These are phyloP conservation scores for Nissolia schottii DNA, from an alignment of 306 rosid genomes.

Conservation along the genomic window DNA sequence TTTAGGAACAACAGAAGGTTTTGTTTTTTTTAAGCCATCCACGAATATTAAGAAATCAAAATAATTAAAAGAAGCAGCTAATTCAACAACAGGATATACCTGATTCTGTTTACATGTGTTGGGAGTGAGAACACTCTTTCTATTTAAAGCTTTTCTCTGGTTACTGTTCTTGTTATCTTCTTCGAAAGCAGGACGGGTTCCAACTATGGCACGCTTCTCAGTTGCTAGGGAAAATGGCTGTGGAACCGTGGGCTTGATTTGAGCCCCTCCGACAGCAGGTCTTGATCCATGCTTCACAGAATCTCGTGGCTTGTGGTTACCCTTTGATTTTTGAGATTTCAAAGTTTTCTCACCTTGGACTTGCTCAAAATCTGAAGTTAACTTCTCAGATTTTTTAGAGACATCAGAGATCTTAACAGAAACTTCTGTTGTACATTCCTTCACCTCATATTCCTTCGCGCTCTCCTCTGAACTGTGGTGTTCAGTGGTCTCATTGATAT, in stretches of 20 bases:
- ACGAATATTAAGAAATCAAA: not conserved
- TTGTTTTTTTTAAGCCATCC: not conserved
- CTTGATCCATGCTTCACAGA: slow-evolving; percentile 44
- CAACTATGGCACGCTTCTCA: slow-evolving; percentile 78
- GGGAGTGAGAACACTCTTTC: slow-evolving; percentile 38
- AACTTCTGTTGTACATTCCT: slow-evolving; percentile 89
- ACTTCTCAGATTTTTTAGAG: slow-evolving; percentile 39
- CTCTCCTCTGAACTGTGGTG: slow-evolving; percentile 69
- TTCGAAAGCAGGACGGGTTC: slow-evolving; percentile 45
- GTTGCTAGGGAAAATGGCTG: slow-evolving; percentile 95
- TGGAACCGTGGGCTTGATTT: slow-evolving; percentile 75
- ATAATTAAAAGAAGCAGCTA: not conserved
- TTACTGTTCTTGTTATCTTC: slow-evolving; percentile 27
- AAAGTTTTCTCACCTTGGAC: slow-evolving; percentile 34
- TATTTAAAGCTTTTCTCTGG: slow-evolving; percentile 38
- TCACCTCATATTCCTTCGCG: slow-evolving; percentile 86
- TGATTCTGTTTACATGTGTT: slow-evolving; percentile 58
- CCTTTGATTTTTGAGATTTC: slow-evolving; percentile 42
- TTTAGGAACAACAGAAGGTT: not conserved
- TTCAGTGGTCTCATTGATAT: slow-evolving; percentile 55
- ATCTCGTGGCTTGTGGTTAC: slow-evolving; percentile 40
- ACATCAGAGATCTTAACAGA: slow-evolving; percentile 41
- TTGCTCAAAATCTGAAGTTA: slow-evolving; percentile 37
- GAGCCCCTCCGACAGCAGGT: slow-evolving; percentile 46
- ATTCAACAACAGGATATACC: slow-evolving; percentile 42